These are phyloP conservation scores for Allium fistulosum DNA, from an alignment of 106 monocot genomes.

Conservation along the genomic window DNA sequence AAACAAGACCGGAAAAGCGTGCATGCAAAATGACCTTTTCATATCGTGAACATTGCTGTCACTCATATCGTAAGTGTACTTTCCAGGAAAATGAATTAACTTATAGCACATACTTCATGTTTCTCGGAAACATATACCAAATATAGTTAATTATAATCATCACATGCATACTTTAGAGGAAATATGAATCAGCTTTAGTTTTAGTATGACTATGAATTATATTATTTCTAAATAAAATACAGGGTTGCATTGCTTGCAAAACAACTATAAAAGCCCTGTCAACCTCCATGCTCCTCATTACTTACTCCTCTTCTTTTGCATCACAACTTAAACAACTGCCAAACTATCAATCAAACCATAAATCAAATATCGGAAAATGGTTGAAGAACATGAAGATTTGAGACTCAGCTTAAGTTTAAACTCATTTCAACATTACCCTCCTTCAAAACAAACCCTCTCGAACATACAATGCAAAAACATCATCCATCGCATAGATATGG, in stretches of 20 bases:
- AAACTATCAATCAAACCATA: not conserved
- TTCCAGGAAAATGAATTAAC: not conserved
- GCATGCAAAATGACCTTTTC: too few relatives aligned
- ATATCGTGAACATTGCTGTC: not conserved
- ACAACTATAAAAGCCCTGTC: constrained; percentile 6
- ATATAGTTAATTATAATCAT: not conserved
- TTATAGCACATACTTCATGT: not conserved
- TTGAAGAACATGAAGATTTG: constrained; percentile 5
- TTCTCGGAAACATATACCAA: not conserved
- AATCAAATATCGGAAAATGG: not conserved
- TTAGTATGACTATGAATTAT: too few relatives aligned
- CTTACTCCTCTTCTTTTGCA: not conserved
- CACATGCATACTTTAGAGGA: constrained; percentile 1
- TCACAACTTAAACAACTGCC: not conserved
- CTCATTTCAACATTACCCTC: not conserved
- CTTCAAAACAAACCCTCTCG: not conserved
- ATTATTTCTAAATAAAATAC: too few relatives aligned
- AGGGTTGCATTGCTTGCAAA: not conserved
- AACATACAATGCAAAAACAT: not conserved
- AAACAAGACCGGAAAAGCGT: too few relatives aligned
- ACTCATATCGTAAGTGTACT: too few relatives aligned
- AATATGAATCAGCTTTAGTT: not conserved
- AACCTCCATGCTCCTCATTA: constrained; percentile 3
- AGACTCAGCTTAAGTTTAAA: constrained; percentile 5
- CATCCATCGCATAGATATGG: not conserved